Evolutionary conservation across 805 yeast species (phyloP), one percentile per base, ranked within the genome.

Genomic region (Yamadazyma laniorum): DNA sequence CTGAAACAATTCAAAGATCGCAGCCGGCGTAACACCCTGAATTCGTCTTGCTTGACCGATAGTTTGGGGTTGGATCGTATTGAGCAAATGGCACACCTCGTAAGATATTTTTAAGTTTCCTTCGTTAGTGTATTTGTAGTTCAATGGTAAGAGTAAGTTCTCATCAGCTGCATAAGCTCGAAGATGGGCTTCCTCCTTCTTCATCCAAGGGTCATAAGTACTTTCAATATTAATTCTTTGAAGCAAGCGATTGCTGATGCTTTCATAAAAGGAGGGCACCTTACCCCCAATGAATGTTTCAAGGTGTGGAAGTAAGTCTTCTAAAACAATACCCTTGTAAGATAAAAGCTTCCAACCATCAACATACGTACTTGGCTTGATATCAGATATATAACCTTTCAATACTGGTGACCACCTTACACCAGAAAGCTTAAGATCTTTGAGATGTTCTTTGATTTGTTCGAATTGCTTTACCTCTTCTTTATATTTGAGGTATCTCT

Each of bases 21-120:
- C 93, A 0, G 96, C 91, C 0, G 98, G 96, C 0, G 98, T 91
- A 2, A 93, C 80, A 1, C 99, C 98, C 53, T 93, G 95, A 9
- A 91, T 84, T 49, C 98, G 72, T 56, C 95, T 74, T 0, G 98
- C 98, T 57, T 93, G 98, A 0, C 98, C 98, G 31, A 93, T 78
- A 0, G 97, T 93, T 37, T 78, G 77, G 0, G 99, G 99, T 44
- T 85, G 82, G 12, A 87, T 79, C 8, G 73, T 70, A 51, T 87
- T 85, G 38, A 93, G 66, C 8, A 85, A 62, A 13, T 67, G 69
- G 40, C 84, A 76, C 19, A 81, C 90, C 54, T 91, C 97, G 18
- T 76, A 70, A 2, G 95, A 85, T n/a, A 91, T 61, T 40, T 65
- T 67, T 26, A 66, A 37, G 18, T 49, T 58, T 0, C 86, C 77